Conservation (phyloP, 2,329 filamentous ascomycete species). For the Monilinia aucupariae region DNA sequence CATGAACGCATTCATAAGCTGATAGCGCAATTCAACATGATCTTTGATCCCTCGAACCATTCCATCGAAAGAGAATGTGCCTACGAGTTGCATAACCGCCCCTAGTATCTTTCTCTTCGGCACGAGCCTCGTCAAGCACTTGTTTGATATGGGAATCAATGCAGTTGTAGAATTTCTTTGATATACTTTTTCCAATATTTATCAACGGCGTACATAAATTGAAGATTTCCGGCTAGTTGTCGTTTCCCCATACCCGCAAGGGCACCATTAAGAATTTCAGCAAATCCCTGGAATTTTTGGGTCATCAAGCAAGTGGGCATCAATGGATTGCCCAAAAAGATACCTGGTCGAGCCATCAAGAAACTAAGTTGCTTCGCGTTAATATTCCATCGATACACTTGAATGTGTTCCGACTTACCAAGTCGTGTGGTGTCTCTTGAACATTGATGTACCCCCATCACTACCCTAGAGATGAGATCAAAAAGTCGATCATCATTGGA, state of each 20-base stretch:
- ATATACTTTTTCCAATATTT: slow-evolving; percentile 20
- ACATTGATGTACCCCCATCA: slow-evolving; percentile 6
- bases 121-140: slow-evolving; percentile 27
- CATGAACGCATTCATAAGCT: slow-evolving; percentile 47
- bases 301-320: background rate
- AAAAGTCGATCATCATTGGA: slow-evolving; percentile 8
- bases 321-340: slow-evolving; percentile 7
- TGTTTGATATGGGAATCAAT: slow-evolving; percentile 42
- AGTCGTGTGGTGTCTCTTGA: background rate
- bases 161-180: slow-evolving; percentile 40
- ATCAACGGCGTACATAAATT: background rate
- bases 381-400: no score
- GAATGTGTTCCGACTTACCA: background rate
- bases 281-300: slow-evolving; percentile 6
- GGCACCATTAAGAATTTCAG: background rate
- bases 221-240: background rate
- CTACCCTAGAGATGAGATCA: background rate
- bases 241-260: slow-evolving; percentile 1
- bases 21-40: slow-evolving; percentile 34
- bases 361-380: background rate
- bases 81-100: slow-evolving; percentile 25
- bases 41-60: slow-evolving; percentile 44
- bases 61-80: slow-evolving; percentile 53
- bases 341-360: slow-evolving; percentile 9
- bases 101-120: slow-evolving; percentile 30